A percentile compares a stretch with the other conserved stretches of the same genome.
phyloP scores from a whole-genome alignment of 1,284 basidiomycete species.

The Rhodotorula sp. region DNA sequence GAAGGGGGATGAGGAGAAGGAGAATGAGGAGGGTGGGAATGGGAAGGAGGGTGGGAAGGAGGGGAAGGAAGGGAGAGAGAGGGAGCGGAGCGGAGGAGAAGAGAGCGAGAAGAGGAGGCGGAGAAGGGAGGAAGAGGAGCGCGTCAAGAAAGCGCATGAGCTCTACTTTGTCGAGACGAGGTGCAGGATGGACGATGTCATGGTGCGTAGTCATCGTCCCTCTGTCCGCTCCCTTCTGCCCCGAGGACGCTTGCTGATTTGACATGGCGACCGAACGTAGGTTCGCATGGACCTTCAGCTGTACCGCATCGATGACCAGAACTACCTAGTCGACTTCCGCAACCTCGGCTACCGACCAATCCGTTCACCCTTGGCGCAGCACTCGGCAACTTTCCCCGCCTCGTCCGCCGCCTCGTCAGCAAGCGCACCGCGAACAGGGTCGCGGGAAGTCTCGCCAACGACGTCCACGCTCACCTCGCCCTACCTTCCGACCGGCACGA shows the following conservation, averaged over 20 bases:
- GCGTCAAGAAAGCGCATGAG: slow-evolving; percentile 53
- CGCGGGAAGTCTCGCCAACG: slow-evolving; percentile 4
- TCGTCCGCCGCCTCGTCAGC: not conserved
- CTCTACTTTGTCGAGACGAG: slow-evolving; percentile 95
- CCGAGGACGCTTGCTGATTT: not conserved
- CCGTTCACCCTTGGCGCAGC: slow-evolving; percentile 44
- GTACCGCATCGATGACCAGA: slow-evolving; percentile 91
- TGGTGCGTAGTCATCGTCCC: slow-evolving; percentile 60
- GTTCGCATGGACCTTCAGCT: slow-evolving; percentile 95
- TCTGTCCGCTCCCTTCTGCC: not conserved
- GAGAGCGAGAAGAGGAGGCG: slow-evolving; percentile 49
- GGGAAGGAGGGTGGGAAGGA: slow-evolving; percentile 43
- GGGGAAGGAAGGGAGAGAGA: slow-evolving; percentile 32
- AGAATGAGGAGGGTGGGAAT: slow-evolving; percentile 22
- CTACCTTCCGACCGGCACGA: not conserved
- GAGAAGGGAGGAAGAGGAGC: slow-evolving; percentile 52
- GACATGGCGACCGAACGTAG: slow-evolving; percentile 51
- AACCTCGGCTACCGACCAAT: slow-evolving; percentile 84
- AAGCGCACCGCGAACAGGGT: not conserved
- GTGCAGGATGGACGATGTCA: slow-evolving; percentile 81
- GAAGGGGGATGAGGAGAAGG: slow-evolving; percentile 35
- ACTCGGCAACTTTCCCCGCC: not conserved
- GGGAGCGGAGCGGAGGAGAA: slow-evolving; percentile 5
- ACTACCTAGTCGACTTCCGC: slow-evolving; percentile 97
- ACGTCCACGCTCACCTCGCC: slow-evolving; percentile 25